Base-by-base conservation (phyloP, 495 filamentous ascomycete genomes). In the Haplographium delicatum region DNA sequence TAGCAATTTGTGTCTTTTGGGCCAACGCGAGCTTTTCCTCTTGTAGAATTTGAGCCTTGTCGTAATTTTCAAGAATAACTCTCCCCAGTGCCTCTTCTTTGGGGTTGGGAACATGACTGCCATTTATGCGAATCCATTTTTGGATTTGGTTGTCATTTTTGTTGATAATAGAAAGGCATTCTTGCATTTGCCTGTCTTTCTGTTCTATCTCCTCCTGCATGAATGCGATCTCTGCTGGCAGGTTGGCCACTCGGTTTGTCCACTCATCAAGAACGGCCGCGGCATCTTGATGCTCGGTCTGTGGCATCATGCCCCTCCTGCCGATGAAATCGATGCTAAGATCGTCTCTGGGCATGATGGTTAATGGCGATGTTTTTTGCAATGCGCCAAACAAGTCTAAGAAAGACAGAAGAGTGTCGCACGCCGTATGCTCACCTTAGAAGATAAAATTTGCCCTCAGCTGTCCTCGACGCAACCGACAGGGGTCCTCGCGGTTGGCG, bases 131-230 rank as follows among this genome's bases (percentile, higher is more conserved):
- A 68, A 96, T 86, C 71, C 83, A 91, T 66, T 90, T 95, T 65
- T 98, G 93, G 44, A 98, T 77, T 57, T 82, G 85, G 50, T 62
- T 75, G 60, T 98, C 93, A 46, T 83, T 81, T 18, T 83, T 81
- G 53, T 83, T 83, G 71, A 94, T 89, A 18, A 77, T 75, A 34
- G 73, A 73, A 33, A 85, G 72, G 60, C 83, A 86, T 28, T 91
- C 86, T 57, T 85, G 76, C 60, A 91, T 84, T 31, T 78, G 67
- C 46, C 80, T 79, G 62, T 98, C 91, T 68, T 96, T 96, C 51
- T 89, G 87, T 60, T 84, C 79, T 25, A 97, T 89, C 68, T 98
- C 93, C 61, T 96, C 93, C 66, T 95, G 86, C 56, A 96, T 72
- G 72, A 95, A 91, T 27, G 83, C 82, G 47, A 97, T 86, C 67